phyloP scores from a whole-genome alignment of 352 stramenopile genomes.

The Phytopythium delawarense region DNA sequence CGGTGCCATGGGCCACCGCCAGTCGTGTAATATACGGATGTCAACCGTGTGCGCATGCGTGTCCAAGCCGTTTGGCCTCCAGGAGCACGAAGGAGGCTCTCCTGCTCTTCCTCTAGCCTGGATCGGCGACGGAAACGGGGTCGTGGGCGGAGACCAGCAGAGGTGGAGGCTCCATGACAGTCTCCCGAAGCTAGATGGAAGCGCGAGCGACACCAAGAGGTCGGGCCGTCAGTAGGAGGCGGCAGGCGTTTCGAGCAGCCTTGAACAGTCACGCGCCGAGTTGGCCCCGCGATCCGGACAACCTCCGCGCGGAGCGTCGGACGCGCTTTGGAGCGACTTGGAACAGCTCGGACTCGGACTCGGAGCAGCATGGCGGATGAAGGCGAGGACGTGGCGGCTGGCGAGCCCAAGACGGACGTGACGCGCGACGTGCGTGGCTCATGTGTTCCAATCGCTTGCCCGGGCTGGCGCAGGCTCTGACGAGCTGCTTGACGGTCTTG shows the following conservation, averaged over 20 bases:
- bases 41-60: no score
- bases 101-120: no score
- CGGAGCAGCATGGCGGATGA: conserved; percentile 2
- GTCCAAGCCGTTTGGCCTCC: no score
- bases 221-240: neutral
- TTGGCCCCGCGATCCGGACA: no score
- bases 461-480: neutral
- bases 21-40: no score
- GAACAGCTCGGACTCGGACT: no score
- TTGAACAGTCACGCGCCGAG: neutral
- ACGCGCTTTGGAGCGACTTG: neutral
- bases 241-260: neutral
- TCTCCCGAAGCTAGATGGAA: no score
- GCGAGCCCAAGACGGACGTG: conserved; percentile 1
- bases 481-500: neutral
- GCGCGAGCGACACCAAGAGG: neutral
- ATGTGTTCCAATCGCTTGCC: neutral
- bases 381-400: neutral
- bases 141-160: no score
- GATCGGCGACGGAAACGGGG: no score
- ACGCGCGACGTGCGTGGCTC: neutral
- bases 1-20: no score
- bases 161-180: no score
- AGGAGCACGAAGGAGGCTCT: no score
- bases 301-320: neutral